Percentiles rank a stretch among this genome's conserved stretches.
phyloP scores from a whole-genome alignment of 305 asterid genomes.

The Andrographis paniculata region DNA sequence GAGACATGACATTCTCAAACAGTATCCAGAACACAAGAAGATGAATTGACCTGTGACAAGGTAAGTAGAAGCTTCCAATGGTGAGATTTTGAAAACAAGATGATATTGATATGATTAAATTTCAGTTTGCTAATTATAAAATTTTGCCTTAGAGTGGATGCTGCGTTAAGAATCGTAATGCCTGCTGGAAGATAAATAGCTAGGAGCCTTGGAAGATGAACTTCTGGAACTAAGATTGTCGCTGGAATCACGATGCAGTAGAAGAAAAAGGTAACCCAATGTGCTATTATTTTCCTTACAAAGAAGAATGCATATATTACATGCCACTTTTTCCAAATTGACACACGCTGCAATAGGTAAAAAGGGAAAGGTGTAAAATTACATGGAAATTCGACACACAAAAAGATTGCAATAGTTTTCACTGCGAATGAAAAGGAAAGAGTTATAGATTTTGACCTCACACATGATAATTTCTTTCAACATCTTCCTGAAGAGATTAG shows the following conservation, averaged over 20 bases:
- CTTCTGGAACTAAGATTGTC: conserved; percentile 61
- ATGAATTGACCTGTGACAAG: conserved; percentile 44
- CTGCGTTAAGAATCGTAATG: conserved; percentile 56
- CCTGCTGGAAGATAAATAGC: conserved; percentile 75
- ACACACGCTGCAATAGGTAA: conserved; percentile 60
- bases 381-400: conserved; percentile 3
- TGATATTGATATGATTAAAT: not conserved
- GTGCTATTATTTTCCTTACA: conserved; percentile 69
- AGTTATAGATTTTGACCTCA: conserved; percentile 37
- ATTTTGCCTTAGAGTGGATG: conserved; percentile 52
- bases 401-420: not conserved
- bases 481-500: conserved; percentile 83
- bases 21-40: conserved; percentile 72
- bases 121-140: conserved; percentile 8
- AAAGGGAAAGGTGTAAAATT: conserved; percentile 19
- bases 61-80: not conserved
- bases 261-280: conserved; percentile 61
- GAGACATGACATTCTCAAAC: conserved; percentile 81
- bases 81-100: not conserved
- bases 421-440: not conserved
- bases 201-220: conserved; percentile 39
- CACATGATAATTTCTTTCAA: conserved; percentile 51
- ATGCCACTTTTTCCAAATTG: conserved; percentile 54
- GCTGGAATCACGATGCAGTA: conserved; percentile 70
- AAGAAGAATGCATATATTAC: conserved; percentile 43